A percentile compares a stretch with the other conserved stretches of the same genome.
Evolutionary conservation across 192 early-diverging fungal genomes (phyloP).

Genomic region (Gamsiella multidivaricata): DNA sequence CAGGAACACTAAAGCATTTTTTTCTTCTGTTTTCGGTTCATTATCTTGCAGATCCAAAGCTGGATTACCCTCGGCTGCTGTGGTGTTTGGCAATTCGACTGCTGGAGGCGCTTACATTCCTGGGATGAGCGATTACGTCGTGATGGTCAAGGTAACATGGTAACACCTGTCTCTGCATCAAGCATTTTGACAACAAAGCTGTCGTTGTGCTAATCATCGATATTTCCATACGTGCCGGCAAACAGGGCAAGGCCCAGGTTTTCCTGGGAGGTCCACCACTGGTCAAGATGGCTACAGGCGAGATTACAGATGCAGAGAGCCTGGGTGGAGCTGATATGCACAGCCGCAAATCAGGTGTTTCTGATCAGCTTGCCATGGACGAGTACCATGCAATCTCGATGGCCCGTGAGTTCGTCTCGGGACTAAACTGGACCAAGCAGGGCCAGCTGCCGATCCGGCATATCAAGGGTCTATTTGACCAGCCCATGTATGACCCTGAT

Average conservation of each 20-base stretch:
- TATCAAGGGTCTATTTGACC: conserved; percentile 57
- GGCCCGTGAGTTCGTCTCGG: conserved; percentile 70
- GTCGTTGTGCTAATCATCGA: background rate
- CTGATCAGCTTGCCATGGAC: conserved; percentile 70
- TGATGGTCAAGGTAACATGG: conserved; percentile 67
- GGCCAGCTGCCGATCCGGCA: conserved; percentile 60
- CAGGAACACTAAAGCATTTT: no score
- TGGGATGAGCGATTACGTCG: conserved; percentile 73
- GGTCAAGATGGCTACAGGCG: conserved; percentile 76
- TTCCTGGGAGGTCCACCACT: conserved; percentile 76
- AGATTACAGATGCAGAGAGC: conserved; percentile 71
- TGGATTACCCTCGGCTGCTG: conserved; percentile 65
- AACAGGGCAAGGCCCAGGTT: conserved; percentile 66
- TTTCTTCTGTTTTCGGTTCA: background rate
- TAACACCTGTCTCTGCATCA: no score
- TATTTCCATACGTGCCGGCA: background rate
- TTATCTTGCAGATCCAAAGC: conserved; percentile 62
- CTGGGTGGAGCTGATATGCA: conserved; percentile 78
- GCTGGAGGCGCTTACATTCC: conserved; percentile 75
- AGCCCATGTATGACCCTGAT: conserved; percentile 67
- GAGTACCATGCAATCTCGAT: conserved; percentile 71
- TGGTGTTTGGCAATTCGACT: conserved; percentile 74
- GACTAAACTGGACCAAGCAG: conserved; percentile 65
- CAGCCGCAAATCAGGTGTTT: conserved; percentile 67
- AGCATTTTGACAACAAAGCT: background rate